phyloP scores from a whole-genome alignment of 1,139 yeast species.

The Yamadazyma pseudoaaseri region DNA sequence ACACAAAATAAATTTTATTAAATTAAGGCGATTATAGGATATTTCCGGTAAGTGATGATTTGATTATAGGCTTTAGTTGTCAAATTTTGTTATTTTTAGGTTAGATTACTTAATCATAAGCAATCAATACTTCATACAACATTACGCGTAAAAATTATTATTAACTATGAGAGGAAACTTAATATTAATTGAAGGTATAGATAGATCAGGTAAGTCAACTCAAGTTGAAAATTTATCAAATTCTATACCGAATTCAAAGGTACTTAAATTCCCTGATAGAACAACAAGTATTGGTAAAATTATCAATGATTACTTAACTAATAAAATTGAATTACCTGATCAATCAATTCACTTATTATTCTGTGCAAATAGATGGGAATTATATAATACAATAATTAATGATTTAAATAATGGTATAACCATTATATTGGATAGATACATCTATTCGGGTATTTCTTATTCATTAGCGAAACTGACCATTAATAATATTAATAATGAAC shows the following conservation, averaged over 20 bases:
- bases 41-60: too few relatives aligned
- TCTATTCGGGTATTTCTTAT: slow-evolving; percentile 91
- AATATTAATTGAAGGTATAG: slow-evolving; percentile 88
- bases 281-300: slow-evolving; percentile 76
- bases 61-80: too few relatives aligned
- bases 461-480: slow-evolving; percentile 67
- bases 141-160: neutral
- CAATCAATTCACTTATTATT: slow-evolving; percentile 85
- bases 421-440: slow-evolving; percentile 80
- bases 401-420: slow-evolving; percentile 52
- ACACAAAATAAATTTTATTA: too few relatives aligned
- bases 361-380: slow-evolving; percentile 95
- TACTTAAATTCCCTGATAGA: slow-evolving; percentile 84
- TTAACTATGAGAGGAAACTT: slow-evolving; percentile 65
- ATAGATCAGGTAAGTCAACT: slow-evolving; percentile 92
- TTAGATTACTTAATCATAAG: too few relatives aligned
- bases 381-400: slow-evolving; percentile 45
- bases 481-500: slow-evolving; percentile 27
- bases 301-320: slow-evolving; percentile 70
- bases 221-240: slow-evolving; percentile 58
- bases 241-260: slow-evolving; percentile 39
- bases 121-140: too few relatives aligned
- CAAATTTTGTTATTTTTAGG: too few relatives aligned
- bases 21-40: too few relatives aligned
- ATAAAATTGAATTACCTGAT: slow-evolving; percentile 54